Evolutionary conservation across 2,329 filamentous ascomycete genomes (phyloP), one percentile per base, ranked within the genome.

Genomic region (Penicillium sp.): DNA sequence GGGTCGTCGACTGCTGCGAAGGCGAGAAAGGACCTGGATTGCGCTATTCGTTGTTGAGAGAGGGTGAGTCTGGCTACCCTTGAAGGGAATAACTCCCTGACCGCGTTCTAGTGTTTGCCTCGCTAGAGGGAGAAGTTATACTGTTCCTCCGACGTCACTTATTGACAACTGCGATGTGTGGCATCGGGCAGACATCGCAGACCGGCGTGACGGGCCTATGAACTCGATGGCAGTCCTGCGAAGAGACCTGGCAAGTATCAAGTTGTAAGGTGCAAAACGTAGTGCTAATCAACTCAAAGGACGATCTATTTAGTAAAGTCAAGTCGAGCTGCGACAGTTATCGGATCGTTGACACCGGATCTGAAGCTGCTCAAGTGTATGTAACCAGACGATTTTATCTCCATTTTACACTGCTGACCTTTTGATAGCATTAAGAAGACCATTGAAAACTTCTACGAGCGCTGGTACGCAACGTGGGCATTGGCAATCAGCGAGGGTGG

Each of bases 1-100:
- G 59, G 86, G 84, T 1, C 75, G 78, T 47, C 70, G 83, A 33
- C 69, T 89, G 1, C 66, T 88, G 3, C 76, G 86, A 37, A 76
- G 83, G 46, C 75, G 86, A 41, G 86, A 89, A 65, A 74, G 86
- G 53, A 81, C 81, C 6, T 89, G 85, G 84, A 77, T 89, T 48
- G 81, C 85, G 0, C 68, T 89, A 1, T 89, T 88, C 62, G 85
- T 88, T 0, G 76, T 89, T 0, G 86, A 89, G 61, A 75, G 86
- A 67, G 86, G 85, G 75, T 82, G 44, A 46, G 60, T 43, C 41
- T 15, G 28, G 27, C 24, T 33, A 1, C 12, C 2, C 32, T 42
- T 9, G 4, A n/a, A 3, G 24, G 24, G 18, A 25, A 10, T 1
- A 40, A 6, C 2, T 10, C 27, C 40, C 38, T 49, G 6, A 41